Percentiles rank a stretch among this genome's conserved stretches.
phyloP scores from a whole-genome alignment of 805 yeast species.

The Yamadazyma philogaea region DNA sequence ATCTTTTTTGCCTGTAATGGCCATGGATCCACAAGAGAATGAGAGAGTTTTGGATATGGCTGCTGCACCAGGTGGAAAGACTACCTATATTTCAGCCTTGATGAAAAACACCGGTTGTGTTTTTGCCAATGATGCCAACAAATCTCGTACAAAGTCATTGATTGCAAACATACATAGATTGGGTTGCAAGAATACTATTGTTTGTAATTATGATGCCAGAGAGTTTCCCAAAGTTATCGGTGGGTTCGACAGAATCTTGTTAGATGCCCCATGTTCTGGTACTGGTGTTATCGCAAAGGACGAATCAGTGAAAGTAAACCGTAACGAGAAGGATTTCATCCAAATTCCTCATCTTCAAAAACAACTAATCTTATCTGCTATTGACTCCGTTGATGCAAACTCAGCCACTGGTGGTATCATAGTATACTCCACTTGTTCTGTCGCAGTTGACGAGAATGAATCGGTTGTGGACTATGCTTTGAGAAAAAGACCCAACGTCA shows the following conservation, averaged over 20 bases:
- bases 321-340: conserved; percentile 95
- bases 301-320: conserved; percentile 85
- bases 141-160: conserved; percentile 91
- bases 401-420: conserved; percentile 90
- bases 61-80: conserved; percentile 99
- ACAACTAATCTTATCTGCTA: conserved; percentile 88
- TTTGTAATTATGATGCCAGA: conserved; percentile 96
- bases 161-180: conserved; percentile 97
- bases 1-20: conserved; percentile 96
- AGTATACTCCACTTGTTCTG: conserved; percentile 97
- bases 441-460: conserved; percentile 97
- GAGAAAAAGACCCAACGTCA: conserved; percentile 93
- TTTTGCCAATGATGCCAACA: conserved; percentile 96
- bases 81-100: conserved; percentile 89
- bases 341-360: conserved; percentile 96
- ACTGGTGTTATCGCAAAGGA: conserved; percentile 99
- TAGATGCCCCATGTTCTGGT: conserved; percentile 99
- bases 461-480: conserved; percentile 97
- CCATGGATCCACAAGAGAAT: conserved; percentile 93
- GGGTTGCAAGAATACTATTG: conserved; percentile 95
- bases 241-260: conserved; percentile 90
- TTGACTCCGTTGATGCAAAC: conserved; percentile 93
- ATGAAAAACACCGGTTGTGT: conserved; percentile 98
- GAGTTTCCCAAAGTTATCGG: conserved; percentile 98
- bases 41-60: conserved; percentile 98